Percentiles rank a stretch among this genome's conserved stretches.
Evolutionary conservation across 2,329 filamentous ascomycete species (phyloP).

Genomic region (Passalora sequoiae): DNA sequence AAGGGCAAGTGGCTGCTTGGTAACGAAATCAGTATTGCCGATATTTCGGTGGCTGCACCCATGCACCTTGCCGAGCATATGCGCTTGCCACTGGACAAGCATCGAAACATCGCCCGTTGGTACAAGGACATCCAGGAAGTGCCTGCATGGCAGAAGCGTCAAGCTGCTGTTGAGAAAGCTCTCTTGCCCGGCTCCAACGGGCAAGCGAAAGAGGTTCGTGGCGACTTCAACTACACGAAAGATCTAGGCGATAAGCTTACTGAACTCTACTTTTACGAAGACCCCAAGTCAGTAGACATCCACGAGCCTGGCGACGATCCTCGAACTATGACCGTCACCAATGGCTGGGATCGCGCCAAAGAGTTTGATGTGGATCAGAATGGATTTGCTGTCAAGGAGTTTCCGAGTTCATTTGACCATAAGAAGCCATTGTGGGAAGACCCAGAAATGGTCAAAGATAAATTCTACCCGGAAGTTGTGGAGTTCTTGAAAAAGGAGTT

Average conservation of each 20-base stretch:
- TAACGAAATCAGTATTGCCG: conserved; percentile 38
- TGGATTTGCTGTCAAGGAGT: conserved; percentile 44
- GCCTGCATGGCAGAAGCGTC: conserved; percentile 38
- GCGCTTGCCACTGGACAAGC: conserved; percentile 37
- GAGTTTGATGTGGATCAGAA: conserved; percentile 44
- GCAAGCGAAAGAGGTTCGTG: conserved; percentile 33
- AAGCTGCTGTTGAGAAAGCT: conserved; percentile 37
- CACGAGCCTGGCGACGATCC: conserved; percentile 40
- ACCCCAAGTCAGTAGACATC: conserved; percentile 36
- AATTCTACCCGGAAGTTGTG: conserved; percentile 47
- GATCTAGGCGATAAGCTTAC: conserved; percentile 37
- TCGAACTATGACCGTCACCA: conserved; percentile 37
- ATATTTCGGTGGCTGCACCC: conserved; percentile 39
- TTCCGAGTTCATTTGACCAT: conserved; percentile 20
- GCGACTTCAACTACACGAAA: conserved; percentile 46
- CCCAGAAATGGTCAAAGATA: conserved; percentile 37
- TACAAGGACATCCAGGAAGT: conserved; percentile 37
- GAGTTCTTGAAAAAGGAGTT: conserved; percentile 43
- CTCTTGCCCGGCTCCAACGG: conserved; percentile 33
- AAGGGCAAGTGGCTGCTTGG: conserved; percentile 38
- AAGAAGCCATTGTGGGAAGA: conserved; percentile 38
- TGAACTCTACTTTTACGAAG: conserved; percentile 42
- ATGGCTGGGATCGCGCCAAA: conserved; percentile 41
- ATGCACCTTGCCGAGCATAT: conserved; percentile 38
- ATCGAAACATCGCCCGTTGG: conserved; percentile 38